Conservation (phyloP, 2,329 filamentous ascomycete species). For the Botrytis aclada region DNA sequence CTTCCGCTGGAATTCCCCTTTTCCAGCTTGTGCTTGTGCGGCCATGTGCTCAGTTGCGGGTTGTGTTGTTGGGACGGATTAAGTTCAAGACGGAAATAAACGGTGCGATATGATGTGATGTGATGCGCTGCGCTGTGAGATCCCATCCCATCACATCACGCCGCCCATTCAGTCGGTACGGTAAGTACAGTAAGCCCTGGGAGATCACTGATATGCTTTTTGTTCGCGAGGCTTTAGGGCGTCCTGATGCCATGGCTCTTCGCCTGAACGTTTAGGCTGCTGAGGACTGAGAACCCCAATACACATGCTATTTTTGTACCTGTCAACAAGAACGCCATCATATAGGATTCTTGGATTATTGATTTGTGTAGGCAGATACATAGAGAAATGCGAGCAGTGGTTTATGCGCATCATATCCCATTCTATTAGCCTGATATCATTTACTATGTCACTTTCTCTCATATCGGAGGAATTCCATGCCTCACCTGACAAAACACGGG, state of each 20-base stretch:
- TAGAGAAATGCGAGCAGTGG: neutral
- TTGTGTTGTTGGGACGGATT: neutral
- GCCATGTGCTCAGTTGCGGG: conserved; percentile 9
- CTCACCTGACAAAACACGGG: conserved; percentile 4
- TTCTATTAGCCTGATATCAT: neutral
- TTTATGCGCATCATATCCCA: neutral
- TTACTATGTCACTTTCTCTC: neutral
- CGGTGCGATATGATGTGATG: conserved; percentile 16
- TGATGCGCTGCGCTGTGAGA: neutral
- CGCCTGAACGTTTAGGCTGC: neutral
- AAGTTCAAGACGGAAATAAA: conserved; percentile 12
- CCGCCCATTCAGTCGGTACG: conserved; percentile 18
- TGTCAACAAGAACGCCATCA: conserved; percentile 3
- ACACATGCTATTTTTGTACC: conserved; percentile 7
- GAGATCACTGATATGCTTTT: conserved; percentile 8
- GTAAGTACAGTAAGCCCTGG: conserved; percentile 3
- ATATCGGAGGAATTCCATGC: neutral
- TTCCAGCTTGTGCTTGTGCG: conserved; percentile 13
- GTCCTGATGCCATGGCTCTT: neutral
- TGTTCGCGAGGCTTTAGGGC: conserved; percentile 6
- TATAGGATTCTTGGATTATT: neutral
- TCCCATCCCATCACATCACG: neutral
- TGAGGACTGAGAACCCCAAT: neutral
- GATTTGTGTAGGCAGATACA: conserved; percentile 5
- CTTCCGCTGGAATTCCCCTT: neutral